These are phyloP conservation scores for Kluyveromyces starmeri DNA, from an alignment of 805 yeast species.

Conservation along the genomic window DNA sequence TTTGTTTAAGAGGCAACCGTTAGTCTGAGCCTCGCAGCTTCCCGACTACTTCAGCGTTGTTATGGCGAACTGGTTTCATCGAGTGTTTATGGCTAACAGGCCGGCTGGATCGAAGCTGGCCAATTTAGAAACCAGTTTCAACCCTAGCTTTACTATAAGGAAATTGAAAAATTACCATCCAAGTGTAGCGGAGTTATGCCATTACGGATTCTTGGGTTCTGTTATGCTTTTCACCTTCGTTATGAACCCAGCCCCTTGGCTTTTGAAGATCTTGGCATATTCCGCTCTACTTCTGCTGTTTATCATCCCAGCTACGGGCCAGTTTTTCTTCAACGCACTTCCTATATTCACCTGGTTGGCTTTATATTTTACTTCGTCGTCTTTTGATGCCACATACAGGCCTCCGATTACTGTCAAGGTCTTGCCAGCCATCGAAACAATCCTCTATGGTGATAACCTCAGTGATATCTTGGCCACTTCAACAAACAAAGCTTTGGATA, in stretches of 20 bases:
- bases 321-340: constrained; percentile 72
- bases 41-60: too few species aligned
- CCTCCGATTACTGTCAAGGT: constrained; percentile 87
- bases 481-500: constrained; percentile 56
- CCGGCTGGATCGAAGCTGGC: constrained; percentile 41
- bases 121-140: constrained; percentile 41
- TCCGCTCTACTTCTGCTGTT: constrained; percentile 37
- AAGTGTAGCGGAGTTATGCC: constrained; percentile 40
- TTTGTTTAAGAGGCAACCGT: too few species aligned
- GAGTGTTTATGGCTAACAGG: constrained; percentile 47
- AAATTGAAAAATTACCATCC: constrained; percentile 37
- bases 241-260: constrained; percentile 46
- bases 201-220: constrained; percentile 41
- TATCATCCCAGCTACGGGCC: constrained; percentile 69
- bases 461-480: constrained; percentile 73
- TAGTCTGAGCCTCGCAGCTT: too few species aligned
- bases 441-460: constrained; percentile 83
- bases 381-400: constrained; percentile 63
- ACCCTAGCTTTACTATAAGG: constrained; percentile 34
- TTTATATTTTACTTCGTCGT: constrained; percentile 67
- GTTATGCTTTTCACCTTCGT: constrained; percentile 52
- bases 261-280: constrained; percentile 28
- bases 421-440: constrained; percentile 86
- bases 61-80: constrained; percentile 34
- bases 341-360: constrained; percentile 85